Base-by-base conservation (phyloP, 2,329 filamentous ascomycete species). In the Fusarium nygamai region DNA sequence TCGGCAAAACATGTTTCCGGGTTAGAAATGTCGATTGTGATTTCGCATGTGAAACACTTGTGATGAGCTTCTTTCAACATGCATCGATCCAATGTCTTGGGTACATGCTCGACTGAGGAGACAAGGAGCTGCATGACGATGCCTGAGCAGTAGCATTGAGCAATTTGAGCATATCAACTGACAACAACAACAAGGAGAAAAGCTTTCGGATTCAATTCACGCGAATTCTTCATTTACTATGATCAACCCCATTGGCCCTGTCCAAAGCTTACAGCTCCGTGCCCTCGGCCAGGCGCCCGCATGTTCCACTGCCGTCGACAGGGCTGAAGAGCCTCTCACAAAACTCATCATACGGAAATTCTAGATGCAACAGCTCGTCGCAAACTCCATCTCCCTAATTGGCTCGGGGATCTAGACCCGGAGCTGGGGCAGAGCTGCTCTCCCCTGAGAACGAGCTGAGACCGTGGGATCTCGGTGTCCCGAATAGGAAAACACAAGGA, bases 401-500 rank as follows among this genome's bases (percentile, higher is more conserved):
- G 69, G 72, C 31, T 34, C 74, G 72, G 69, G 73, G 72, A 73
- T 36, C 44, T 11, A 68, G n/a, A 39, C 46, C 72, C 72, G 64
- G 63, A 33, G 31, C 46, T 34, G 24, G 68, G 62, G 44, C 20
- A 71, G 69, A 75, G 64, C 54, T 39, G 19, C 20, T 73, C 54
- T 62, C 68, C 68, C 72, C 68, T 73, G 72, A 75, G 65, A 62
- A 34, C 67, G 59, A 61, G 36, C 50, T 72, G 51, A 66, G 66
- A 41, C 50, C 47, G 64, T 62, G 71, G 68, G 39, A 75, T 69
- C 51, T 76, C 74, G 74, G 74, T 76, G 73, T 76, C 71, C 57
- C n/a, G 44, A 76, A 72, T 14, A 63, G 74, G 74, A 31, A 75
- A 67, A 69, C 51, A 39, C 58, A 51, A 54, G 63, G 67, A 67